These are phyloP conservation scores for Lathyrus oleraceus DNA, from an alignment of 306 rosid genomes.

Conservation along the genomic window DNA sequence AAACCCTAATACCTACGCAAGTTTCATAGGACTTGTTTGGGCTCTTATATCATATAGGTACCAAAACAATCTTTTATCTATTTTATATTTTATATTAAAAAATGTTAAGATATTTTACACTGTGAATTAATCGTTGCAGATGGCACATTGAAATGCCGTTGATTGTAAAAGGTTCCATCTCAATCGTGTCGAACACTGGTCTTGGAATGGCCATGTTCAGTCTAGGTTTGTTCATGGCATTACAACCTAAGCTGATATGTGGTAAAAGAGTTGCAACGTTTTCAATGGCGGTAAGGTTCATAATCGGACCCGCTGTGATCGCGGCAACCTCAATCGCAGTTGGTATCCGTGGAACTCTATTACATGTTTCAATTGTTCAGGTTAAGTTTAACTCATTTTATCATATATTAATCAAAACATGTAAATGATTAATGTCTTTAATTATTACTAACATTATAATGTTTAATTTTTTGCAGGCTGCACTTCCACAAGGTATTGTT, in stretches of 20 bases:
- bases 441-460: not conserved
- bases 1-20: conserved; percentile 89
- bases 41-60: conserved; percentile 82
- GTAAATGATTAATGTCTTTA: not conserved
- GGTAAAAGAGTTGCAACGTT: conserved; percentile 84
- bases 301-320: conserved; percentile 87
- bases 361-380: conserved; percentile 89
- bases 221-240: conserved; percentile 90
- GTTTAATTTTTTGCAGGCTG: conserved; percentile 58
- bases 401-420: not conserved
- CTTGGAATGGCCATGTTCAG: conserved; percentile 98
- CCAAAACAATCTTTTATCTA: not conserved
- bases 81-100: no score
- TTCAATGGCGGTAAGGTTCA: conserved; percentile 92
- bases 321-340: conserved; percentile 76
- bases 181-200: conserved; percentile 82
- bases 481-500: conserved; percentile 91
- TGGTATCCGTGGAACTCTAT: conserved; percentile 78
- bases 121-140: conserved; percentile 36
- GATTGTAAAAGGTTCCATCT: conserved; percentile 73
- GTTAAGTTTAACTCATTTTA: conserved; percentile 28
- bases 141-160: conserved; percentile 79
- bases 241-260: conserved; percentile 84
- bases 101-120: not conserved
- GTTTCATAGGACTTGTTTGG: conserved; percentile 76